A percentile compares a stretch with the other conserved stretches of the same genome.
Conservation (phyloP, 2,329 filamentous ascomycete species). For the Zalaria sp. region DNA sequence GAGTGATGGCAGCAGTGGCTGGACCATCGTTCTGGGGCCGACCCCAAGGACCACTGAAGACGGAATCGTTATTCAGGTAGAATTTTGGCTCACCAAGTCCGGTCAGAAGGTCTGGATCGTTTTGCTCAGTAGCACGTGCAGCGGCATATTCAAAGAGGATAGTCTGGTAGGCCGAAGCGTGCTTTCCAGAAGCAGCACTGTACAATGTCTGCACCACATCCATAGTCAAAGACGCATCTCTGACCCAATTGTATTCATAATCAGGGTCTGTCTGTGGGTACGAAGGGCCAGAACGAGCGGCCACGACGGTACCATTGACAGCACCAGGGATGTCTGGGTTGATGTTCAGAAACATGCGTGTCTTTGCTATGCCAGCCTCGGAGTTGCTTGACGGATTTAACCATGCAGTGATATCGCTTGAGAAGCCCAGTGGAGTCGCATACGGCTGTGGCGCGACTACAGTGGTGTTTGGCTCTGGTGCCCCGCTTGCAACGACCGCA, state of each 20-base stretch:
- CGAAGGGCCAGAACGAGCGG: conserved; percentile 14
- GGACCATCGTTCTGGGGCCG: conserved; percentile 21
- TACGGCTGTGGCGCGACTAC: conserved; percentile 13
- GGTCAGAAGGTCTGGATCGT: conserved; percentile 15
- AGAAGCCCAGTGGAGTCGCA: conserved; percentile 14
- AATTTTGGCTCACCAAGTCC: conserved; percentile 19
- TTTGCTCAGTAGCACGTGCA: conserved; percentile 17
- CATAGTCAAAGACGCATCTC: conserved; percentile 16
- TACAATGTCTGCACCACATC: conserved; percentile 16
- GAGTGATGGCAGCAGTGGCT: conserved; percentile 16
- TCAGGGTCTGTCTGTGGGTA: conserved; percentile 14
- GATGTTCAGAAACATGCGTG: conserved; percentile 19
- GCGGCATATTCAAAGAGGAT: conserved; percentile 14
- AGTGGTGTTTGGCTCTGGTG: conserved; percentile 9
- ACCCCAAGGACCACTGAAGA: conserved; percentile 17
- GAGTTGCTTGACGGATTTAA: conserved; percentile 11
- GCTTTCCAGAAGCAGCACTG: conserved; percentile 9
- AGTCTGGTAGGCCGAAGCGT: conserved; percentile 11
- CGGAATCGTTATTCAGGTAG: conserved; percentile 15
- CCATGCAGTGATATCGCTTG: conserved; percentile 16
- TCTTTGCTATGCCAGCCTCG: conserved; percentile 11
- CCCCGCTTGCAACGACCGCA: conserved; percentile 12
- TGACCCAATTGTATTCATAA: conserved; percentile 20
- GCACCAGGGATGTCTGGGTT: conserved; percentile 15
- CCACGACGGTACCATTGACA: conserved; percentile 16